phyloP scores from a whole-genome alignment of 495 filamentous ascomycete genomes.

The Ramalina intermedia region DNA sequence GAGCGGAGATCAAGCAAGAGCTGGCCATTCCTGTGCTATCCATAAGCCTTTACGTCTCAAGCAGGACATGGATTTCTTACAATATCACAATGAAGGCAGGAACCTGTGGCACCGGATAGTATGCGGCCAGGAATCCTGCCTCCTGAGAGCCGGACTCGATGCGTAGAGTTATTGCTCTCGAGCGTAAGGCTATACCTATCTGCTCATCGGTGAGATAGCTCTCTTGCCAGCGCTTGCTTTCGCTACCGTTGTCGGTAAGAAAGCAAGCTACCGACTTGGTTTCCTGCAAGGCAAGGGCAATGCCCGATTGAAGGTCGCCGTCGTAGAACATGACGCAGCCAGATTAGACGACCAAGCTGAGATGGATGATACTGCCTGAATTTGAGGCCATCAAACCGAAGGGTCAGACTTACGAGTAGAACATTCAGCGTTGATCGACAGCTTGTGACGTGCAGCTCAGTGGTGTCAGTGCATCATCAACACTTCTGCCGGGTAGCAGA shows the following conservation, averaged over 20 bases:
- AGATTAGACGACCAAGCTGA: not conserved
- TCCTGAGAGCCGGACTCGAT: slow-evolving; percentile 59
- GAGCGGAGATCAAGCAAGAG: slow-evolving; percentile 16
- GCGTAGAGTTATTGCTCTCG: slow-evolving; percentile 50
- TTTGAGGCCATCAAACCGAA: no score
- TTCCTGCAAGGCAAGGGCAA: slow-evolving; percentile 55
- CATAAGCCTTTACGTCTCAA: not conserved
- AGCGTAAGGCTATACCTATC: slow-evolving; percentile 34
- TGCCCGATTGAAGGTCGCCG: slow-evolving; percentile 66
- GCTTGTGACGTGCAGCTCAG: no score
- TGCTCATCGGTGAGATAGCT: slow-evolving; percentile 43
- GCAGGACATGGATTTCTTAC: slow-evolving; percentile 26
- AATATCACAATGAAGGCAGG: slow-evolving; percentile 67
- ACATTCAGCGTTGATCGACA: no score
- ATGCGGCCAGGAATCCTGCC: slow-evolving; percentile 62
- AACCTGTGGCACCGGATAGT: slow-evolving; percentile 58
- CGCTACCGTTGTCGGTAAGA: slow-evolving; percentile 50
- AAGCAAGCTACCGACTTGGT: slow-evolving; percentile 55
- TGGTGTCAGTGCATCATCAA: no score
- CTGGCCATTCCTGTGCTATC: slow-evolving; percentile 16
- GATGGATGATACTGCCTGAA: no score
- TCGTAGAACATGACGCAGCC: slow-evolving; percentile 51
- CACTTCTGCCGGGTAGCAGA: no score
- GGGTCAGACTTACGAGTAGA: not conserved
- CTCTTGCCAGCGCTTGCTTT: slow-evolving; percentile 61